These are phyloP conservation scores for Colletotrichum tropicale DNA, from an alignment of 2,329 filamentous ascomycete genomes.

Conservation along the genomic window DNA sequence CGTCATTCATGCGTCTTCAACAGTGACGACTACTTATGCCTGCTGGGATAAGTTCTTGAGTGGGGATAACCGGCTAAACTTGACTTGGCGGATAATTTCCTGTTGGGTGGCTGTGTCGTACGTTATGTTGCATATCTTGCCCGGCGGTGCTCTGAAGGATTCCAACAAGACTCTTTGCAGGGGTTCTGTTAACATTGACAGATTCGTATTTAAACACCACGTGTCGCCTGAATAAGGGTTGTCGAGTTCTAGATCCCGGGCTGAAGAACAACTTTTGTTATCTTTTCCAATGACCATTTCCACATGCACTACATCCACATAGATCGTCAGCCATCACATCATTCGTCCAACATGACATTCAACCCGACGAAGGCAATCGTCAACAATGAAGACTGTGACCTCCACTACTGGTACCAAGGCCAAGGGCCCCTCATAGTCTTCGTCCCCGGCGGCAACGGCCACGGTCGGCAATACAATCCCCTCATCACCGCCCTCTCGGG, in stretches of 20 bases:
- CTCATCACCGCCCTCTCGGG: slow-evolving; percentile 30
- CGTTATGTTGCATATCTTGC: background rate
- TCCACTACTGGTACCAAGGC: slow-evolving; percentile 36
- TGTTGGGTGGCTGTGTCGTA: background rate
- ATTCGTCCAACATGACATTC: slow-evolving; percentile 19
- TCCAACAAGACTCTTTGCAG: background rate
- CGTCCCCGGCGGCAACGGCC: slow-evolving; percentile 36
- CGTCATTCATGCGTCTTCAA: background rate
- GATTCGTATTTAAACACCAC: background rate
- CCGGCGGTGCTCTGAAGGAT: background rate
- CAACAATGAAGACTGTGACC: slow-evolving; percentile 32
- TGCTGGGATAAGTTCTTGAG: background rate
- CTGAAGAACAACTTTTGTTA: background rate
- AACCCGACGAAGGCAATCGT: slow-evolving; percentile 24
- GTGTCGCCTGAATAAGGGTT: background rate
- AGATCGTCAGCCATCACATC: background rate
- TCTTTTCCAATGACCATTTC: background rate
- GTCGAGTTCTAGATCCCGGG: background rate
- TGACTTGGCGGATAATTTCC: background rate
- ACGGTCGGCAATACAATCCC: slow-evolving; percentile 33
- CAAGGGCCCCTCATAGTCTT: slow-evolving; percentile 33
- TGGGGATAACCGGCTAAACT: background rate
- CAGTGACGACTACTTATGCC: background rate
- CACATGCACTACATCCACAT: background rate
- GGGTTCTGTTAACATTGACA: background rate